phyloP scores from a whole-genome alignment of 2,329 filamentous ascomycete species.

The Cladophialophora carrionii region DNA sequence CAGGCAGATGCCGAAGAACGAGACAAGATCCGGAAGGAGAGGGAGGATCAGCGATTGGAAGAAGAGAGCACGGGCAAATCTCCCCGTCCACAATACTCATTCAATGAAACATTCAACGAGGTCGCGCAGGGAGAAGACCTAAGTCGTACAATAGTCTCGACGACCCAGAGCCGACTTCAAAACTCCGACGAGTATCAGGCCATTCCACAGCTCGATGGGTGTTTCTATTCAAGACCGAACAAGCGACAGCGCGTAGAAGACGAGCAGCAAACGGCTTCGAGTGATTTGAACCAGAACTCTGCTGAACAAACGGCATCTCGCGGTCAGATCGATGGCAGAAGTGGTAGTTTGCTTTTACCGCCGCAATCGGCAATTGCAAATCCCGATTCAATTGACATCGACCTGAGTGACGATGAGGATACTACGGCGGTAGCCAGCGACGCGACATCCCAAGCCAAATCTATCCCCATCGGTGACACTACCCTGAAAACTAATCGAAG shows the following conservation, averaged over 20 bases:
- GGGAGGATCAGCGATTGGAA: constrained; percentile 31
- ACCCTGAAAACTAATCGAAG: not conserved
- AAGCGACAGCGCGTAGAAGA: constrained; percentile 28
- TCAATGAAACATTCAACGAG: constrained; percentile 47
- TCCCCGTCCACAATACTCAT: constrained; percentile 36
- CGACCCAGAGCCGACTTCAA: constrained; percentile 18
- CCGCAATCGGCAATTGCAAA: constrained; percentile 21
- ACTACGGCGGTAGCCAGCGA: constrained; percentile 23
- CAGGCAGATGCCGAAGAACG: constrained; percentile 44
- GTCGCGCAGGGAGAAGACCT: constrained; percentile 38
- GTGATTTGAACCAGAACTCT: not conserved
- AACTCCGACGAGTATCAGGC: not conserved
- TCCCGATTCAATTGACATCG: constrained; percentile 51
- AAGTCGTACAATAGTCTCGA: constrained; percentile 22
- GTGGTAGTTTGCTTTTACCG: constrained; percentile 2
- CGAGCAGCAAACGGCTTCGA: not conserved
- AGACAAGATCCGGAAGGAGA: constrained; percentile 40
- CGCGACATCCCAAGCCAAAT: not conserved
- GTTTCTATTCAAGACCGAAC: constrained; percentile 28
- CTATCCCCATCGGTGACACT: not conserved
- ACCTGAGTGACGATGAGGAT: constrained; percentile 60
- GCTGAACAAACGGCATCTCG: not conserved
- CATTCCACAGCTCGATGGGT: constrained; percentile 35
- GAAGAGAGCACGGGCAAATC: constrained; percentile 25
- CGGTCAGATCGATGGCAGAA: constrained; percentile 19